Conservation (phyloP, 1,284 basidiomycete genomes). For the Ceratobasidium sp. region DNA sequence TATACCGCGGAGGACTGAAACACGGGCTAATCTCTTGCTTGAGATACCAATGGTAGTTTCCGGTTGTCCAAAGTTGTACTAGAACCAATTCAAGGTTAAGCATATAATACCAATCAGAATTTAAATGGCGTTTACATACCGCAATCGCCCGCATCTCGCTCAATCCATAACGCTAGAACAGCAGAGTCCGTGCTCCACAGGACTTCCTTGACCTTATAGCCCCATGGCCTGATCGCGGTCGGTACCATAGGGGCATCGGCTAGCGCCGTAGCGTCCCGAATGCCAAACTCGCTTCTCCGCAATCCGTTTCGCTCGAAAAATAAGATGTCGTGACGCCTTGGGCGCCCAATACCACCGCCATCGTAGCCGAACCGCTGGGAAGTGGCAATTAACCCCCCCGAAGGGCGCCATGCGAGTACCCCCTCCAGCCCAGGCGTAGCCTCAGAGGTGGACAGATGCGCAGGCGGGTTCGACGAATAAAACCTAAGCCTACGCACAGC, state of each 20-base stretch:
- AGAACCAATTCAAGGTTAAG: conserved; percentile 6
- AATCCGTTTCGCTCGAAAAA: conserved; percentile 97
- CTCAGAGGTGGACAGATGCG: conserved; percentile 88
- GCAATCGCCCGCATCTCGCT: conserved; percentile 71
- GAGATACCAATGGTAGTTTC: conserved; percentile 97
- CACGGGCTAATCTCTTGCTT: conserved; percentile 84
- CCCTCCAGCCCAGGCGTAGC: conserved; percentile 85
- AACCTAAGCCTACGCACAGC: conserved; percentile 22
- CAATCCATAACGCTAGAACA: conserved; percentile 86
- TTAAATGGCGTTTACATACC: conserved; percentile 60
- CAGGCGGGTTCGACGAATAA: conserved; percentile 66
- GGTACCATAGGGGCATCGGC: conserved; percentile 52
- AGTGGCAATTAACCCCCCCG: conserved; percentile 85
- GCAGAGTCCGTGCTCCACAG: conserved; percentile 92
- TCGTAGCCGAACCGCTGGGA: conserved; percentile 85
- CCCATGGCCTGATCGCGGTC: conserved; percentile 58
- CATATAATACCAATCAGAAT: background rate
- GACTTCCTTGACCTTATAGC: conserved; percentile 78
- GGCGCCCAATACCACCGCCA: conserved; percentile 73
- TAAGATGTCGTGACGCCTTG: conserved; percentile 84
- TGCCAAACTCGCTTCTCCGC: conserved; percentile 87
- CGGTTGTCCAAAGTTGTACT: conserved; percentile 96
- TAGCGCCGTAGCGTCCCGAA: conserved; percentile 64
- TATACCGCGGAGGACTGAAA: conserved; percentile 63
- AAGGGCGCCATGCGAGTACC: conserved; percentile 85